Conservation (phyloP, 1,139 yeast species). For the Suhomyces wounanorum region DNA sequence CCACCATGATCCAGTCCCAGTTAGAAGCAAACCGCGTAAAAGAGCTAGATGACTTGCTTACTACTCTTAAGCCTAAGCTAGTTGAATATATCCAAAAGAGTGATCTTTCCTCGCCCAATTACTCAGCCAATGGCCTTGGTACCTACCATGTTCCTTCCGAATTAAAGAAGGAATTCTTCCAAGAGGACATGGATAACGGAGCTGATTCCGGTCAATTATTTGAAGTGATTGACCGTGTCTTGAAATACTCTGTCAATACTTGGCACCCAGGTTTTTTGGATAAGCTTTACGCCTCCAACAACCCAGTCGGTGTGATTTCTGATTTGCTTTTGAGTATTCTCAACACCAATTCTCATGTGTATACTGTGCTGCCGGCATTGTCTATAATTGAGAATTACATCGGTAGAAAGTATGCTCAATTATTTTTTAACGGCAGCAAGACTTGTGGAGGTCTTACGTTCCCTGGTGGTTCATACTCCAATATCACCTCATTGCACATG, state of each 20-base stretch:
- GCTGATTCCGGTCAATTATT: slow-evolving; percentile 20
- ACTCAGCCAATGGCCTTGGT: slow-evolving; percentile 37
- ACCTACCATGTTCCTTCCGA: slow-evolving; percentile 39
- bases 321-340: slow-evolving; percentile 69
- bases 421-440: slow-evolving; percentile 53
- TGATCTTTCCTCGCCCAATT: slow-evolving; percentile 32
- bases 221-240: slow-evolving; percentile 55
- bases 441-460: slow-evolving; percentile 82
- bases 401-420: slow-evolving; percentile 64
- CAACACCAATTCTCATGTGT: slow-evolving; percentile 85
- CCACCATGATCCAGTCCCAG: slow-evolving; percentile 15
- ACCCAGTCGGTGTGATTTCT: slow-evolving; percentile 79
- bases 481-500: slow-evolving; percentile 75
- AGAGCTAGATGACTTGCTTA: slow-evolving; percentile 40
- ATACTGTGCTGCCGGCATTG: slow-evolving; percentile 81
- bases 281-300: slow-evolving; percentile 80
- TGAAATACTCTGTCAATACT: slow-evolving; percentile 73
- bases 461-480: slow-evolving; percentile 88
- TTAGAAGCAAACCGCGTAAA: slow-evolving; percentile 40
- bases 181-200: slow-evolving; percentile 11
- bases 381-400: slow-evolving; percentile 74
- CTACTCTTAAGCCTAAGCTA: slow-evolving; percentile 38
- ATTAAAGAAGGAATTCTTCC: slow-evolving; percentile 30
- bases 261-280: slow-evolving; percentile 90
- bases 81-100: slow-evolving; percentile 38